Evolutionary conservation across 208 protist species (phyloP).

Genomic region (Strigomonas culicis): DNA sequence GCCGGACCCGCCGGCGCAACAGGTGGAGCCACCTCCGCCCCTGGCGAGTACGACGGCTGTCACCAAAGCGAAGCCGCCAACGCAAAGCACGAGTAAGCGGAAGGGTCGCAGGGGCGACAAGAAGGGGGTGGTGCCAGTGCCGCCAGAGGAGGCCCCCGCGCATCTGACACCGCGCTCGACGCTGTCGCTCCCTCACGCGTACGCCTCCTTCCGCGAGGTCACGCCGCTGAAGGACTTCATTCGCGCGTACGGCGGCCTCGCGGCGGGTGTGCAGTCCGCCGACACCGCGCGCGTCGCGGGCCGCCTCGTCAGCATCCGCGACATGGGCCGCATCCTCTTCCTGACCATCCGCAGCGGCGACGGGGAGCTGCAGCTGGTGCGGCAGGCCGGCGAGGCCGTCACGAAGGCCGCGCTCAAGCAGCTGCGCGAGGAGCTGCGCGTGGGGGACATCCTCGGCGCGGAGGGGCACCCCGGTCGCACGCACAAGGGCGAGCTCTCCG

Average conservation of each 20-base stretch:
- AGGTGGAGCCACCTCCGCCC: too few relatives aligned
- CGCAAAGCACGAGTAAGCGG: too few relatives aligned
- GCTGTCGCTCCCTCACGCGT: conserved; percentile 45
- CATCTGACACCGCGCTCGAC: conserved; percentile 26
- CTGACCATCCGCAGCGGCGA: conserved; percentile 64
- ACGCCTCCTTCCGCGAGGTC: conserved; percentile 56
- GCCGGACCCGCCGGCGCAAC: background rate
- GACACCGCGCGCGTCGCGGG: conserved; percentile 49
- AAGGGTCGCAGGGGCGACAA: background rate
- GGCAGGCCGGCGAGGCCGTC: conserved; percentile 46
- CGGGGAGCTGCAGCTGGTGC: conserved; percentile 65
- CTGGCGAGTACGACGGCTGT: too few relatives aligned
- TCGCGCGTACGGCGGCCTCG: conserved; percentile 34
- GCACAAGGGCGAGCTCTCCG: conserved; percentile 78
- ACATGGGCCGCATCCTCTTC: conserved; percentile 87
- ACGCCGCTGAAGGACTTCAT: conserved; percentile 45
- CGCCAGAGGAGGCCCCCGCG: background rate
- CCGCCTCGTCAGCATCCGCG: conserved; percentile 61
- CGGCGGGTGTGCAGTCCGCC: conserved; percentile 16
- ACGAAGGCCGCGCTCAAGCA: conserved; percentile 47
- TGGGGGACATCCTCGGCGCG: conserved; percentile 87
- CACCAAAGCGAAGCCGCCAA: too few relatives aligned
- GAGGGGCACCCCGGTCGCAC: conserved; percentile 71
- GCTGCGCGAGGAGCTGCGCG: conserved; percentile 38
- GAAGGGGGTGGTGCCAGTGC: background rate